Evolutionary conservation across 805 yeast species (phyloP), one percentile per base, ranked within the genome.

Genomic region (Kuraishia floccosa): DNA sequence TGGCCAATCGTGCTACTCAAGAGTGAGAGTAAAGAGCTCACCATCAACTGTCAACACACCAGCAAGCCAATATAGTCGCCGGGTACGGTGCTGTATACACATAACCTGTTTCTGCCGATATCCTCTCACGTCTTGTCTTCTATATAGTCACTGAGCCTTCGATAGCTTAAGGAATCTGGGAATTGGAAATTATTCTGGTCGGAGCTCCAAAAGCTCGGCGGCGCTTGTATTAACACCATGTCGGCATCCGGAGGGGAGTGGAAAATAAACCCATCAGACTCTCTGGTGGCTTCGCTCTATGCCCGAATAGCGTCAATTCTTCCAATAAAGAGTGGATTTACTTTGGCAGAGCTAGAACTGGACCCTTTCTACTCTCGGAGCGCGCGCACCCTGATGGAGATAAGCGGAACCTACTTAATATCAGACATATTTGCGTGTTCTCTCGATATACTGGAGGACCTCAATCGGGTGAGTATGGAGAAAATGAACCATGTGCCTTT

Each of bases 251-350:
- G n/a, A 27, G 18, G 20, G 17, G 30, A 16, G 22, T 27, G 30
- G 20, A n/a, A n/a, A n/a, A 24, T 11, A 12, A 18, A 14, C 30
- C 35, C 34, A 6, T 33, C 41, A 11, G 35, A 40, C 6, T 44
- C 61, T 1, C 40, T 57, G 6, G 54, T 63, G 13, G 50, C 50
- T 1, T 53, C 59, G 13, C 44, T 64, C 17, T 54, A 51, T 31
- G 31, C 43, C 26, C 48, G 59, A 36, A 41, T 63, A 4, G 57
- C 51, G 31, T 23, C 39, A 1, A 19, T 52, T 4, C 42, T 64
- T 14, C 69, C 70, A 1, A 40, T 50, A 13, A 51, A 54, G 32
- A 50, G 63, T 3, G 59, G 58, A 3, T 38, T 47, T 15, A 39
- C 56, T 3, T 31, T 56, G 15, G 38, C 52, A 3, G 65, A 60